Base-by-base conservation (phyloP, 768 basidiomycete species). In the Lactarius evosmus region DNA sequence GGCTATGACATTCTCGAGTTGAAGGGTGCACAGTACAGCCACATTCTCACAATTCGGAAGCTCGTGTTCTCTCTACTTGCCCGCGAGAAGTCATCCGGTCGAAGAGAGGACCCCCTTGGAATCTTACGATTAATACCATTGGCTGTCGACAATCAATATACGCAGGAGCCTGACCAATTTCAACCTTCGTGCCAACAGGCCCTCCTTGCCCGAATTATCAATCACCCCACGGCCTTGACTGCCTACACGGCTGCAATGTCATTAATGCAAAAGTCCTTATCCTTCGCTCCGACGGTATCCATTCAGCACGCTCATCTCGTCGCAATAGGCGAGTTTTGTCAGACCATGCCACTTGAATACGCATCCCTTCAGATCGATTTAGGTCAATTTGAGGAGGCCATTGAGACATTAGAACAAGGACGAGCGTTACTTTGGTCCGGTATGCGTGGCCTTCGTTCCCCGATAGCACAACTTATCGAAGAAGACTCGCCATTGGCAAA, bases 381-480 rank as follows among this genome's bases (percentile, higher is more conserved):
- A 30, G 62, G n/a, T 17, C 51, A 34, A 30, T 22, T 59, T 6
- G 62, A 58, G 33, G 32, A 29, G 41, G 62, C 62, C 5, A 7
- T 63, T 29, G 57, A 59, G 32, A 53, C 62, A n/a, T 36, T 63
- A 4, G 62, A 63, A 19, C 56, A 36, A 44, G 62, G 62, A 6
- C 51, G 36, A 36, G 25, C 33, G 12, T 25, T 59, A 16, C 38
- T 63, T 17, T 63, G 62, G 62, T 58, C 57, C 9, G 62, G 54
- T 25, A 44, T 63, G 27, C 50, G 50, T 54, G 51, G 57, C 33
- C 40, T 63, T 12, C 50, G 56, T 25, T 34, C 57, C 25, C 25
- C 19, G 7, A 33, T 25, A 25, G 51, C n/a, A 9, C 50, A 36
- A 5, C 38, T 63, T 11, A 25, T 49, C 29, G 25, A 34, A 5